Evolutionary conservation across 257 asterid genomes (phyloP), one percentile per base, ranked within the genome.

Genomic region (Nicotiana undulata): DNA sequence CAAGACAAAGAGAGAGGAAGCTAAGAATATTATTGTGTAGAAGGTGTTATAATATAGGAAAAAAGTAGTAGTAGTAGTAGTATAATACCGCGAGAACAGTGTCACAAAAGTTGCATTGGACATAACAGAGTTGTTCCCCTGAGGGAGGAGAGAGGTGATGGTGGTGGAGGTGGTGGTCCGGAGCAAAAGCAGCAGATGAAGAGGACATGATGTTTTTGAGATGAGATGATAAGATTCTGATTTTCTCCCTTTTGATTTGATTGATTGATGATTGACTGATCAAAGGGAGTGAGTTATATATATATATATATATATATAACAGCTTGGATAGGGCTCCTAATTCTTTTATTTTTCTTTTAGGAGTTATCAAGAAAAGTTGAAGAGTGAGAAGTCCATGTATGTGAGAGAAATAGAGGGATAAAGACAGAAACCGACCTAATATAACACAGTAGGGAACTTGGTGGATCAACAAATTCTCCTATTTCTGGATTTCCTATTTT

Each of bases 101-200:
- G 84, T 90, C 92, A 80, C 99, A 95, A 72, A 79, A 92, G 93
- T 86, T 85, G 97, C 99, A 95, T 82, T 88, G 94, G 93, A 91
- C 98, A 89, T 95, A 95, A 83, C 97, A 92, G 86, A 93, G 99
- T 89, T 93, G 97, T 89, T 95, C 99, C 26, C 98, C 86, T 66
- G 89, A 64, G 75, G 90, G 86, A 60, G 88, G 80, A 82, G 70
- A 56, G 76, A 63, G 65, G 77, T 79, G 86, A 82, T 86, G 82
- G 80, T 63, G 84, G 84, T 61, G 92, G 81, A 86, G 97, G 85
- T 89, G 93, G 91, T 91, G 92, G 89, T 90, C 97, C 87, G 96
- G 94, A 29, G 91, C 84, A 82, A 91, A 90, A 81, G 92, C 87
- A 75, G 82, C 32, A 63, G 97, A 90, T 76, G 98, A 95, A 88